Evolutionary conservation across 75 land plant genomes (phyloP).

Genomic region (Picea glauca): DNA sequence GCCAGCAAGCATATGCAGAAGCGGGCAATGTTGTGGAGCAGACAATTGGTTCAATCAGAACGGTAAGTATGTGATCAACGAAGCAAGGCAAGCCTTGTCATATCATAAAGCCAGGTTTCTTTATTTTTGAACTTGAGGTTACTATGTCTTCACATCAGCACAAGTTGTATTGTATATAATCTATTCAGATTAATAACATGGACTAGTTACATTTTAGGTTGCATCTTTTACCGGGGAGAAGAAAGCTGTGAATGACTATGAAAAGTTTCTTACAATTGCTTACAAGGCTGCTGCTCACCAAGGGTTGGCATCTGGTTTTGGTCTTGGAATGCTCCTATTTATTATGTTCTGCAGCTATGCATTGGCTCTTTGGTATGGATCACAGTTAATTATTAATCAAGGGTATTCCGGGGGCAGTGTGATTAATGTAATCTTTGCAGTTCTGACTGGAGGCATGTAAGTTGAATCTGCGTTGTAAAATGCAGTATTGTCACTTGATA

Average conservation of each 20-base stretch:
- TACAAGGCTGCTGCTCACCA: constrained; percentile 60
- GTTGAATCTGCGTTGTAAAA: constrained; percentile 19
- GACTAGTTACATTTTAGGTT: constrained; percentile 37
- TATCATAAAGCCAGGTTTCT: too few species aligned
- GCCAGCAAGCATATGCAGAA: constrained; percentile 59
- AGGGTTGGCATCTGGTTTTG: constrained; percentile 68
- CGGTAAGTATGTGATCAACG: constrained; percentile 34
- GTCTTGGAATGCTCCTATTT: constrained; percentile 57
- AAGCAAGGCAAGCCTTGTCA: neutral
- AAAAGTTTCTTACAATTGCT: constrained; percentile 50
- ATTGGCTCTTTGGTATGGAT: constrained; percentile 87
- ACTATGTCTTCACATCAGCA: too few species aligned
- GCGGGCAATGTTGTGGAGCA: constrained; percentile 61
- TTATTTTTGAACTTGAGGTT: too few species aligned
- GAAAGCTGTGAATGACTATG: constrained; percentile 61
- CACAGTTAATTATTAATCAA: constrained; percentile 51
- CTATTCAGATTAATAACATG: too few species aligned
- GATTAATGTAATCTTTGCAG: constrained; percentile 71
- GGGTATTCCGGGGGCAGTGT: constrained; percentile 75
- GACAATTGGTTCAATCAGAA: constrained; percentile 56
- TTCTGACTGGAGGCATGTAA: constrained; percentile 89
- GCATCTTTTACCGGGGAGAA: constrained; percentile 91
- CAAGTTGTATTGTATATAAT: too few species aligned
- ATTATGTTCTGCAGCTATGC: constrained; percentile 59
- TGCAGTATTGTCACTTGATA: neutral